Evolutionary conservation across 495 filamentous ascomycete genomes (phyloP).

Genomic region (Aspergillus bertholletiae): DNA sequence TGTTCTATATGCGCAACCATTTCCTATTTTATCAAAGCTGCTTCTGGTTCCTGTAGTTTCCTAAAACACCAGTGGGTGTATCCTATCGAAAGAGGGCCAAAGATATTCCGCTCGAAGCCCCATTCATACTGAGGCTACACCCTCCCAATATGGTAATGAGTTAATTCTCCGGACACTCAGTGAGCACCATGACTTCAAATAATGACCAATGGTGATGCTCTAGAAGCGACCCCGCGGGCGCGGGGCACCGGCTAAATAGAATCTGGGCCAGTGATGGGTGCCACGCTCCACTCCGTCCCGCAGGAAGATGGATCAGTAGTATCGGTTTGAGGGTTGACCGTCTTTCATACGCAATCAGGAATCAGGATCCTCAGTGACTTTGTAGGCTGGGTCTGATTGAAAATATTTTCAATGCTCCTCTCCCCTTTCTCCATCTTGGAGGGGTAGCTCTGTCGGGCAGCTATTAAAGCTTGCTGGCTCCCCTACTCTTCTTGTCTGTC

Average conservation of each 20-base stretch:
- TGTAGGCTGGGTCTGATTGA: background rate
- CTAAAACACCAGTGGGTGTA: background rate
- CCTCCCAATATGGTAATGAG: background rate
- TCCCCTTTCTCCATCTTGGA: slow-evolving; percentile 9
- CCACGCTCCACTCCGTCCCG: slow-evolving; percentile 10
- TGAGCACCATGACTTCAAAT: background rate
- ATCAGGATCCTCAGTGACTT: slow-evolving; percentile 3
- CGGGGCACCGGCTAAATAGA: slow-evolving; percentile 5
- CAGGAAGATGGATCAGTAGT: slow-evolving; percentile 7
- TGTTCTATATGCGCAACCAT: too few relatives aligned
- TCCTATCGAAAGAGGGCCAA: background rate
- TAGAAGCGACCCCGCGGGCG: background rate
- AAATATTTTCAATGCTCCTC: background rate
- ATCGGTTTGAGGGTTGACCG: background rate
- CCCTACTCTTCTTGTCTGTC: slow-evolving; percentile 3
- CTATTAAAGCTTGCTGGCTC: slow-evolving; percentile 20
- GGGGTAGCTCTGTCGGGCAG: slow-evolving; percentile 10
- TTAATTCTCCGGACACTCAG: background rate
- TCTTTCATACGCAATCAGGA: slow-evolving; percentile 7
- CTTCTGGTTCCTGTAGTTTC: too few relatives aligned
- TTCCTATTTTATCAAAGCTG: too few relatives aligned
- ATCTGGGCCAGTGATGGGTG: background rate
- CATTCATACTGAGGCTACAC: background rate
- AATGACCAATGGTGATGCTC: background rate
- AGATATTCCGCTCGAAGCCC: background rate